Base-by-base conservation (phyloP, 176 grass and related monocot genomes). In the Triticum turgidum region DNA sequence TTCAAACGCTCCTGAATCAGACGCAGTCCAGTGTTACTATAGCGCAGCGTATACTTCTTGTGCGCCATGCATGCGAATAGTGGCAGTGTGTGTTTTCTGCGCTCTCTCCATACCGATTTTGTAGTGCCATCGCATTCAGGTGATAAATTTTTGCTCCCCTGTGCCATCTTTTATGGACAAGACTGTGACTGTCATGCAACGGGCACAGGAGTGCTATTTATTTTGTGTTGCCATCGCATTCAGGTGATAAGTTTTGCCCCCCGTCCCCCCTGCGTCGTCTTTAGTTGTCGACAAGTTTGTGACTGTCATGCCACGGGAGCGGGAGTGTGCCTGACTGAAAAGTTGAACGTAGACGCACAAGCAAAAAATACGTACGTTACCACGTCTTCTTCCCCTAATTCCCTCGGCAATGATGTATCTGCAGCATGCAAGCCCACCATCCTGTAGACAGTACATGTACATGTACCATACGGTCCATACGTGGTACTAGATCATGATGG, bases 1-100 rank as follows among this genome's bases (percentile, higher is more conserved):
- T 80, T 74, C 82, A 80, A 89, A 71, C 56, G 5, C 20, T 13
- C 51, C 66, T 84, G 81, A 79, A 52, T 71, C 74, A 4, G 51
- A 84, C 39, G 66, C n/a, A n/a, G 44, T 49, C 52, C 35, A 20
- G 25, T 33, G 67, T 49, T 12, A 32, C 8, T 81, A 66, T 76
- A 76, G 8, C 73, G 27, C 4, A 33, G 47, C 64, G 64, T 68
- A 52, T 79, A n/a, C 54, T 34, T 39, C 30, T 27, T 59, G 39
- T 5, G 20, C 38, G 3, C 29, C 65, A 64, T 63, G 21, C 11
- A 64, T 80, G 56, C 66, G 80, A 73, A 74, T 24, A 33, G 67
- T 3, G 65, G 33, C 4, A 56, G 78, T 70, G 67, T 49, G 78
- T 62, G 67, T 49, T 71, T 77, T 33, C 30, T 61, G 61, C 76